Conservation (phyloP, 2,329 filamentous ascomycete genomes). For the Coniella lustricola region DNA sequence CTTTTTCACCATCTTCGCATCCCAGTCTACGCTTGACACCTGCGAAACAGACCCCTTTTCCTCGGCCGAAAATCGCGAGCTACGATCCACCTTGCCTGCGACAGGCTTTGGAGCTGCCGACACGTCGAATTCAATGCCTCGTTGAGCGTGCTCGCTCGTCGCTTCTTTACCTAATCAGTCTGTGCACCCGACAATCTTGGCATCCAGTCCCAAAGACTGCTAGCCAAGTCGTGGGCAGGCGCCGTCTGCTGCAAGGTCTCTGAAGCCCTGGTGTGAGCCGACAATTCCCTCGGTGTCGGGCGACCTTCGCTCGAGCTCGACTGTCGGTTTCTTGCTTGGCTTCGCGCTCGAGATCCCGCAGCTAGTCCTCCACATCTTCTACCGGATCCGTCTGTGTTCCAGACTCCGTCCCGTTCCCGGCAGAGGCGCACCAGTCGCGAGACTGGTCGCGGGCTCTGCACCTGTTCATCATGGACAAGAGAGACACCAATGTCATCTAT, state of each 20-base stretch:
- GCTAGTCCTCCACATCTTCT: constrained; percentile 4
- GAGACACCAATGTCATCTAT: constrained; percentile 53
- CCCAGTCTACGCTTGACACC: constrained; percentile 11
- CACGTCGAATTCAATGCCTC: constrained; percentile 5
- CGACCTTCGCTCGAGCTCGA: constrained; percentile 14
- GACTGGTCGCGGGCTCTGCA: constrained; percentile 50
- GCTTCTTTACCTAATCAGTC: not conserved
- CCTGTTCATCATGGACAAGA: constrained; percentile 47
- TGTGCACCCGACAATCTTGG: constrained; percentile 1
- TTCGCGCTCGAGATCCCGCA: constrained; percentile 16
- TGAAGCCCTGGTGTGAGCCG: constrained; percentile 15
- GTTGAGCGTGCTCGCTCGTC: constrained; percentile 3
- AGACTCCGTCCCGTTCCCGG: constrained; percentile 26
- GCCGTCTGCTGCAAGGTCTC: not conserved
- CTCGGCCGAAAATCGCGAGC: constrained; percentile 10
- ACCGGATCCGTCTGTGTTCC: constrained; percentile 10
- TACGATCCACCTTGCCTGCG: constrained; percentile 4
- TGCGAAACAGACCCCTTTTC: constrained; percentile 5
- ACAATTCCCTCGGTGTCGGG: constrained; percentile 15
- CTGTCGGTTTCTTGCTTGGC: constrained; percentile 14
- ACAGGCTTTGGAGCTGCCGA: not conserved
- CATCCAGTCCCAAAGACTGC: constrained; percentile 4
- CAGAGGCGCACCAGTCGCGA: constrained; percentile 52
- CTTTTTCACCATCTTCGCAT: constrained; percentile 7
- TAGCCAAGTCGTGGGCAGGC: constrained; percentile 2